Evolutionary conservation across 805 yeast genomes (phyloP).

Genomic region (Wickerhamomyces mucosus): DNA sequence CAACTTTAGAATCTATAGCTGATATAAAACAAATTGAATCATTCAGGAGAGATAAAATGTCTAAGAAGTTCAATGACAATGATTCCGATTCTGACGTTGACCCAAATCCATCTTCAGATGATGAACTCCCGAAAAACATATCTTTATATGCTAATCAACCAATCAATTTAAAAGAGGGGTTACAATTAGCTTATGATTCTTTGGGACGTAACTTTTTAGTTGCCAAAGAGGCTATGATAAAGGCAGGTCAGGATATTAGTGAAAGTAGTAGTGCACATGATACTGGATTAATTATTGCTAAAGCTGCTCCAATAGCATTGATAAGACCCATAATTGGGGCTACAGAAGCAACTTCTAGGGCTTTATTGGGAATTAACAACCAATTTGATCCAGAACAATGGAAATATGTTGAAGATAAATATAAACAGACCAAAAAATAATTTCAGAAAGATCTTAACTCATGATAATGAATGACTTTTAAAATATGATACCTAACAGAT

Average conservation of each 20-base stretch:
- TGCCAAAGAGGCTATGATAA: slow-evolving; percentile 54
- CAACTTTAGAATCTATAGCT: slow-evolving; percentile 18
- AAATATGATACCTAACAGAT: no score
- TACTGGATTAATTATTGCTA: slow-evolving; percentile 58
- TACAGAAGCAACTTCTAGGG: slow-evolving; percentile 77
- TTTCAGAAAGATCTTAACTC: no score
- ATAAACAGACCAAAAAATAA: slow-evolving; percentile 27
- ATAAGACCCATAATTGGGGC: slow-evolving; percentile 87
- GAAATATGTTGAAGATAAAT: slow-evolving; percentile 55
- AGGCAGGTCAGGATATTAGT: slow-evolving; percentile 51
- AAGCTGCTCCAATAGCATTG: slow-evolving; percentile 71
- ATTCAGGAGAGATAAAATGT: not conserved
- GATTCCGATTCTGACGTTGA: slow-evolving; percentile 14
- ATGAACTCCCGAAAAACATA: slow-evolving; percentile 31
- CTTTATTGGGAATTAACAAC: slow-evolving; percentile 77
- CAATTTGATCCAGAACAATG: slow-evolving; percentile 62
- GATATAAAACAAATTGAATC: slow-evolving; percentile 9
- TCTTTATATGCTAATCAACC: slow-evolving; percentile 88
- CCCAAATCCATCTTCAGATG: slow-evolving; percentile 14
- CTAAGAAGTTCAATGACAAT: no score
- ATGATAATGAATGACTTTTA: no score
- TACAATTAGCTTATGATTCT: slow-evolving; percentile 64
- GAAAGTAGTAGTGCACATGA: slow-evolving; percentile 59
- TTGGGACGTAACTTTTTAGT: slow-evolving; percentile 56
- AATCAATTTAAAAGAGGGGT: slow-evolving; percentile 54